These are phyloP conservation scores for Gossypium laxum DNA, from an alignment of 441 rosid species.

Conservation along the genomic window DNA sequence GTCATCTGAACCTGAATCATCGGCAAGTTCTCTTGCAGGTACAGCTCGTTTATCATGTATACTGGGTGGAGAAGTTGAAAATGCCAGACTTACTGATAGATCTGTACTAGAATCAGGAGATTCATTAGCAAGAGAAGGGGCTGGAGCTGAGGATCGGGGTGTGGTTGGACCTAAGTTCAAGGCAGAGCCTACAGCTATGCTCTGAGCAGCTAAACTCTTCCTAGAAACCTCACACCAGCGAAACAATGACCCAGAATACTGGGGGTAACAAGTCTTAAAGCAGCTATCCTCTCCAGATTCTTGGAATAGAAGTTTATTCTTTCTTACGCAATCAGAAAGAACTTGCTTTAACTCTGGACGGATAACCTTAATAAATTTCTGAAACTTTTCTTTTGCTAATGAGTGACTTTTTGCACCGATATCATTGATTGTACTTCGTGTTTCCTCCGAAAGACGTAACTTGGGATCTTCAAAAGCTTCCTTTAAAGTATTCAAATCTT, in stretches of 20 bases:
- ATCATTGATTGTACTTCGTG: constrained; percentile 12
- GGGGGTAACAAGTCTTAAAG: constrained; percentile 24
- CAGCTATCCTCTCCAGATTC: constrained; percentile 33
- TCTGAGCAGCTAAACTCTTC: constrained; percentile 40
- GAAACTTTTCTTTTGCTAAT: constrained; percentile 27
- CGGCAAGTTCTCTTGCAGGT: constrained; percentile 12
- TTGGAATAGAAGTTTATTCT: constrained; percentile 29
- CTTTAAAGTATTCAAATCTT: not conserved
- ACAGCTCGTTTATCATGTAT: constrained; percentile 17
- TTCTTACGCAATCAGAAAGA: constrained; percentile 51
- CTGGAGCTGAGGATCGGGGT: not conserved
- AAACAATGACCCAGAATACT: constrained; percentile 26
- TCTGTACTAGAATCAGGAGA: constrained; percentile 17
- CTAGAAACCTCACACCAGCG: constrained; percentile 24
- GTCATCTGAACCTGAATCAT: constrained; percentile 7
- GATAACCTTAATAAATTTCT: constrained; percentile 28
- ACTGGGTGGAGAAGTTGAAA: not conserved
- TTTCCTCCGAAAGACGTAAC: constrained; percentile 34
- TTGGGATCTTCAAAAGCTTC: constrained; percentile 24
- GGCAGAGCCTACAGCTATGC: constrained; percentile 13
- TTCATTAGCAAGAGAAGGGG: constrained; percentile 18
- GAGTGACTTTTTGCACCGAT: constrained; percentile 22
- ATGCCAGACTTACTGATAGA: constrained; percentile 6
- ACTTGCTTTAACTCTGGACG: constrained; percentile 37
- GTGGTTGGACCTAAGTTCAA: not conserved